A percentile compares a stretch with the other conserved stretches of the same genome.
These are phyloP conservation scores for Coffea eugenioides DNA, from an alignment of 257 asterid species.

Conservation along the genomic window DNA sequence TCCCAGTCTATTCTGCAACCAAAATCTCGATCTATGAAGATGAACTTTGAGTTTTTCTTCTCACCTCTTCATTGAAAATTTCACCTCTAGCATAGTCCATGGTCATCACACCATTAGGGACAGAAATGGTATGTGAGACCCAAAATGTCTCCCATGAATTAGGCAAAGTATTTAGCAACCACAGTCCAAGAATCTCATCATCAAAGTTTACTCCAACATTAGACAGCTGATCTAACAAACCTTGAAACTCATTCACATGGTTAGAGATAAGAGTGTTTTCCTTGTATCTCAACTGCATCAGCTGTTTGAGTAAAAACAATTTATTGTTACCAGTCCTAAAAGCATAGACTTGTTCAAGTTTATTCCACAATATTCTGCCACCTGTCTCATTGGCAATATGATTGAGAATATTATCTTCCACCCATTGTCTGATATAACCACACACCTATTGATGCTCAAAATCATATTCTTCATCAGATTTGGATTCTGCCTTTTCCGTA, in stretches of 20 bases:
- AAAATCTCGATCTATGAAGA: not conserved
- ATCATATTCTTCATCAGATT: too few species aligned
- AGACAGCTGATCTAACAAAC: not conserved
- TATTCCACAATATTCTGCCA: not conserved
- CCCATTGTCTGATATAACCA: too few species aligned
- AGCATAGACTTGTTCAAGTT: not conserved
- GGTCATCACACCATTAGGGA: not conserved
- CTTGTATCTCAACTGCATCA: not conserved
- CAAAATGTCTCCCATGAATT: too few species aligned
- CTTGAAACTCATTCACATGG: not conserved
- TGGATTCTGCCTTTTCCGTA: too few species aligned
- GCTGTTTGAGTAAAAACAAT: too few species aligned
- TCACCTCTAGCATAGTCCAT: not conserved
- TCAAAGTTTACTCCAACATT: conserved; percentile 16
- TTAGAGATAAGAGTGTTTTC: not conserved
- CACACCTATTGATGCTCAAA: too few species aligned
- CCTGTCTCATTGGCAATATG: not conserved
- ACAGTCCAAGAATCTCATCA: not conserved
- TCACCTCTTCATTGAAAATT: not conserved
- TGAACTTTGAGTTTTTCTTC: not conserved
- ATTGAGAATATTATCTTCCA: too few species aligned
- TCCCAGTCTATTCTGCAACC: not conserved
- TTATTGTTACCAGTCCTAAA: not conserved
- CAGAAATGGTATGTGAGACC: not conserved
- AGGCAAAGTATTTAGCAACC: not conserved